phyloP scores from a whole-genome alignment of 148 eudicot species.

The Silene latifolia region DNA sequence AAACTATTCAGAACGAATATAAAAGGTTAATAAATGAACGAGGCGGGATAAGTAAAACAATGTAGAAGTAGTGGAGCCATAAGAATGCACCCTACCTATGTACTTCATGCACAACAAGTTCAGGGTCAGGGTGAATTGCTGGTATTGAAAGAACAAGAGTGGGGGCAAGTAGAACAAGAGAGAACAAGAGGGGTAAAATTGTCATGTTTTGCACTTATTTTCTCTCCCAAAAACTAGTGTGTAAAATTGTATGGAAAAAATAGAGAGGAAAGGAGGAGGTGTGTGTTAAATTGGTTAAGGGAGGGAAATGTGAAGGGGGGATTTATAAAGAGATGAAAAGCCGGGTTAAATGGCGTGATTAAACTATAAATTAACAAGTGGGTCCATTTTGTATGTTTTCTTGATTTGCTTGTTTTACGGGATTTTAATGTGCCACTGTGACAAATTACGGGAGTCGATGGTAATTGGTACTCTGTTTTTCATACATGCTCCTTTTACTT shows the following conservation, averaged over 20 bases:
- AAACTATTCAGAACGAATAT: too few species aligned
- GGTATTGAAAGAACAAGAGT: conserved; percentile 31
- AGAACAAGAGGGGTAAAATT: neutral
- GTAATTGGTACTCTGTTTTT: too few species aligned
- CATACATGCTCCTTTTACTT: too few species aligned
- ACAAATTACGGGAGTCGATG: neutral
- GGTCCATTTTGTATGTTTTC: conserved; percentile 9
- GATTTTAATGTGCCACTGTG: conserved; percentile 15
- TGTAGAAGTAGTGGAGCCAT: too few species aligned
- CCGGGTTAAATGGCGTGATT: conserved; percentile 49
- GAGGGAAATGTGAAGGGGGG: conserved; percentile 19
- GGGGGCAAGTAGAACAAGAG: conserved; percentile 14
- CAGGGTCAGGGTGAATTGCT: conserved; percentile 39
- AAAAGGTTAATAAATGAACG: too few species aligned
- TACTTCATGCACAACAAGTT: conserved; percentile 52
- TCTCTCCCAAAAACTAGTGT: neutral
- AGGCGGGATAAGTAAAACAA: too few species aligned
- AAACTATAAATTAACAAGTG: conserved; percentile 29
- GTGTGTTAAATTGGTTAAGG: neutral
- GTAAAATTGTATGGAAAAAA: neutral
- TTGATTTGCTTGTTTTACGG: conserved; percentile 38
- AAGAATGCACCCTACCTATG: conserved; percentile 37
- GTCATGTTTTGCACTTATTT: neutral
- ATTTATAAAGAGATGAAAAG: conserved; percentile 46
- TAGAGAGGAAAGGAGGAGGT: conserved; percentile 16